Evolutionary conservation across 441 rosid genomes (phyloP).

Genomic region (Erodium trifolium): DNA sequence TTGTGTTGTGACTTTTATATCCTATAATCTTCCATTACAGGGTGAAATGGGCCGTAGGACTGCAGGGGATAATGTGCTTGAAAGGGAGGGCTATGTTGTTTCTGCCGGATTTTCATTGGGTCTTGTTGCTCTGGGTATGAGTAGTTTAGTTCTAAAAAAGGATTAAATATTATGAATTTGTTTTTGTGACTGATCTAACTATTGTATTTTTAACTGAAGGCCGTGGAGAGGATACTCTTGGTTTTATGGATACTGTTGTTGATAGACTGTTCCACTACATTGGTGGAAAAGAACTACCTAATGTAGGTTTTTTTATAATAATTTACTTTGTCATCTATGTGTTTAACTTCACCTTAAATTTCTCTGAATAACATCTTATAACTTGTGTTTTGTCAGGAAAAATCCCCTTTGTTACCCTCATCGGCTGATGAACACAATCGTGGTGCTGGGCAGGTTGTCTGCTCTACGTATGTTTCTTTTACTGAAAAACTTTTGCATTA

Average conservation of each 20-base stretch:
- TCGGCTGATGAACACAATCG: slow-evolving; percentile 57
- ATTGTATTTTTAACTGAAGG: slow-evolving; percentile 44
- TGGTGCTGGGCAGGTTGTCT: slow-evolving; percentile 66
- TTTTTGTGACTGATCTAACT: slow-evolving; percentile 13
- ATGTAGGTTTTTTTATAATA: slow-evolving; percentile 33
- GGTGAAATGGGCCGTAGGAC: slow-evolving; percentile 97
- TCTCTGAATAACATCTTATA: slow-evolving; percentile 21
- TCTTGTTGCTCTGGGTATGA: slow-evolving; percentile 90
- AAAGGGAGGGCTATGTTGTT: slow-evolving; percentile 98
- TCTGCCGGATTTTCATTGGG: slow-evolving; percentile 97
- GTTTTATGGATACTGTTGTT: slow-evolving; percentile 66
- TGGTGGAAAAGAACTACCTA: slow-evolving; percentile 80
- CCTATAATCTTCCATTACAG: slow-evolving; percentile 32
- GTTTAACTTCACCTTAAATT: slow-evolving; percentile 16
- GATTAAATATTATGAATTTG: slow-evolving; percentile 8
- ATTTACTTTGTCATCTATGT: slow-evolving; percentile 2
- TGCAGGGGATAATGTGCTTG: slow-evolving; percentile 98
- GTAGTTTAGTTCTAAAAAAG: slow-evolving; percentile 5
- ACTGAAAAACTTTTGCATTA: slow-evolving; percentile 15
- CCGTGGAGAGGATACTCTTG: slow-evolving; percentile 76
- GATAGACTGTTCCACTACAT: slow-evolving; percentile 73
- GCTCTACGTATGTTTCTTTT: slow-evolving; percentile 14
- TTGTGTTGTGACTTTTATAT: slow-evolving; percentile 16
- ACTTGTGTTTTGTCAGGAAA: slow-evolving; percentile 48
- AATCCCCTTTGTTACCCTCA: slow-evolving; percentile 41